Evolutionary conservation across 495 filamentous ascomycete species (phyloP).

Genomic region (Trichoderma parareesei): DNA sequence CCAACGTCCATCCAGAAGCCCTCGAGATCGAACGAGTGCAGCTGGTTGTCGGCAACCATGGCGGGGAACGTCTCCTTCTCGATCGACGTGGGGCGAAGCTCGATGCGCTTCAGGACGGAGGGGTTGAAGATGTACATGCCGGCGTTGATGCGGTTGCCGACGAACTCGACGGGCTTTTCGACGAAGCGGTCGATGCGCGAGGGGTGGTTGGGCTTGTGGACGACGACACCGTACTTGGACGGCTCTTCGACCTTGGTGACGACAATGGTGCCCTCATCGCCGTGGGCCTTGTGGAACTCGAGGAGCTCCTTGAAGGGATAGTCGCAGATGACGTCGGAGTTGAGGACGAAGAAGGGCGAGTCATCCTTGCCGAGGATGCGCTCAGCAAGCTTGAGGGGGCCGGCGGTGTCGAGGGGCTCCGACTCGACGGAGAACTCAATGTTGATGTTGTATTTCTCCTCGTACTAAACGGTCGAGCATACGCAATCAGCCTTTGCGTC

Average conservation of each 20-base stretch:
- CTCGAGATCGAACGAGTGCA: slow-evolving; percentile 97
- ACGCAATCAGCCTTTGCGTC: background rate
- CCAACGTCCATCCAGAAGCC: slow-evolving; percentile 99
- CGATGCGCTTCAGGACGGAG: slow-evolving; percentile 81
- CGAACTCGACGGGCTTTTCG: slow-evolving; percentile 98
- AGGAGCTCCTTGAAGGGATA: slow-evolving; percentile 90
- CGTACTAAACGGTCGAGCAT: slow-evolving; percentile 52
- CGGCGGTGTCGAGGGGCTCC: slow-evolving; percentile 92
- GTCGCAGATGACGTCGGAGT: slow-evolving; percentile 97
- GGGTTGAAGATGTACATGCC: slow-evolving; percentile 99
- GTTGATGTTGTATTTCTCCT: slow-evolving; percentile 79
- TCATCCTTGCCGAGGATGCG: slow-evolving; percentile 89
- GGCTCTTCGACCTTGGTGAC: slow-evolving; percentile 99
- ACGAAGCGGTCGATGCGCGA: slow-evolving; percentile 97
- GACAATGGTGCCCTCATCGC: slow-evolving; percentile 95
- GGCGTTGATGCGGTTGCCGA: slow-evolving; percentile 98
- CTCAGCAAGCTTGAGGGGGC: slow-evolving; percentile 93
- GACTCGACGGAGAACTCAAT: slow-evolving; percentile 96
- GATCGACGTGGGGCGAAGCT: slow-evolving; percentile 96
- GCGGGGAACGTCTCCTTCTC: slow-evolving; percentile 99
- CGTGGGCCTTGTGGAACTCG: slow-evolving; percentile 84
- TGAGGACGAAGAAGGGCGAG: slow-evolving; percentile 95
- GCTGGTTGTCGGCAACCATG: slow-evolving; percentile 80
- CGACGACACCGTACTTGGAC: slow-evolving; percentile 97
- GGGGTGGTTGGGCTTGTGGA: slow-evolving; percentile 90